A percentile compares a stretch with the other conserved stretches of the same genome.
Conservation (phyloP, 805 yeast genomes). For the Candida verbasci region DNA sequence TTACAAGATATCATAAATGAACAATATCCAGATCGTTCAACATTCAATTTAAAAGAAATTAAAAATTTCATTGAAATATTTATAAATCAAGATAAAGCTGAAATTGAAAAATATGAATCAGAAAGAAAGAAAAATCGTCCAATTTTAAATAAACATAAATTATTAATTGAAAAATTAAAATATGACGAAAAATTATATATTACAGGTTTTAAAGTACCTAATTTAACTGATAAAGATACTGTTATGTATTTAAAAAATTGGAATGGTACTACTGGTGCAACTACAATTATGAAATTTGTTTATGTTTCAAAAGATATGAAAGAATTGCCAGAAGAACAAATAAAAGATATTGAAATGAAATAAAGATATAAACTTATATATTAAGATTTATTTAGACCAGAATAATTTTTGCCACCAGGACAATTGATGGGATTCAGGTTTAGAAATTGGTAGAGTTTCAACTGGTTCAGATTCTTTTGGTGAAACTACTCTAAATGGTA, state of each 20-base stretch:
- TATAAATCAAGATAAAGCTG: constrained; percentile 71
- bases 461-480: too few relatives aligned
- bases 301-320: constrained; percentile 26
- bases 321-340: constrained; percentile 19
- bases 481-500: too few relatives aligned
- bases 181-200: constrained; percentile 58
- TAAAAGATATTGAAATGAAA: constrained; percentile 6
- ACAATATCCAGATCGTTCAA: constrained; percentile 13
- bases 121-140: constrained; percentile 90
- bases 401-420: constrained; percentile 8
- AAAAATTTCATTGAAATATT: constrained; percentile 56
- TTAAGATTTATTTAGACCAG: neutral
- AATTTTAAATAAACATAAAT: constrained; percentile 61
- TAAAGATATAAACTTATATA: neutral
- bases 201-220: constrained; percentile 72
- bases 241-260: constrained; percentile 63
- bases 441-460: neutral
- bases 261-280: constrained; percentile 82
- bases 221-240: constrained; percentile 55
- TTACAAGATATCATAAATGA: constrained; percentile 36
- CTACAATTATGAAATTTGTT: constrained; percentile 55
- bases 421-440: neutral
- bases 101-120: constrained; percentile 54
- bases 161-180: constrained; percentile 57
- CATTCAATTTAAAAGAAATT: constrained; percentile 55